A percentile compares a stretch with the other conserved stretches of the same genome.
These are phyloP conservation scores for Camelina neglecta DNA, from an alignment of 345 rosid genomes.

Conservation along the genomic window DNA sequence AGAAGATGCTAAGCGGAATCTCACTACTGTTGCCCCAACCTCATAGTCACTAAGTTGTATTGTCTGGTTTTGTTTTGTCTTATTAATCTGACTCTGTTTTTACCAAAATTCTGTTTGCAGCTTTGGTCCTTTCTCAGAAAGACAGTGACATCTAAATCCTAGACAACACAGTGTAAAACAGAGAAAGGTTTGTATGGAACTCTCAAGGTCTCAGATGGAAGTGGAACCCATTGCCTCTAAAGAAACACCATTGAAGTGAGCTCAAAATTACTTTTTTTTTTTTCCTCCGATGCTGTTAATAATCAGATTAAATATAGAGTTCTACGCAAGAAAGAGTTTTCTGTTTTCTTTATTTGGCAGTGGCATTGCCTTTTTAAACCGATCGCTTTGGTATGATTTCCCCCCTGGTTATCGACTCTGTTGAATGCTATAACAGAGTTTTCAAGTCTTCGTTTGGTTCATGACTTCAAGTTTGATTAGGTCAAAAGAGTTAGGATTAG, in stretches of 20 bases:
- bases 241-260: too few relatives aligned
- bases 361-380: too few relatives aligned
- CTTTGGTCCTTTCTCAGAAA: conserved; percentile 67
- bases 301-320: neutral
- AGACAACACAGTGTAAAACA: too few relatives aligned
- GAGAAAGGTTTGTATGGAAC: too few relatives aligned
- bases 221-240: too few relatives aligned
- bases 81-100: neutral
- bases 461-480: conserved; percentile 13
- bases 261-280: neutral
- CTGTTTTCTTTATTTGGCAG: neutral
- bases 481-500: neutral
- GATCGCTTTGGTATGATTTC: too few relatives aligned
- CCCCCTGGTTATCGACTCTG: too few relatives aligned
- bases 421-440: too few relatives aligned
- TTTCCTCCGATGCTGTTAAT: neutral
- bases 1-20: conserved; percentile 50
- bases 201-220: too few relatives aligned
- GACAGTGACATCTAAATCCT: too few relatives aligned
- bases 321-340: neutral
- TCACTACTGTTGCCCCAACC: conserved; percentile 25
- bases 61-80: neutral
- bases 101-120: conserved; percentile 44
- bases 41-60: conserved; percentile 43
- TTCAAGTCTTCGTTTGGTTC: conserved; percentile 9